These are phyloP conservation scores for Fusarium veterinarium DNA, from an alignment of 2,329 filamentous ascomycete genomes.

Conservation along the genomic window DNA sequence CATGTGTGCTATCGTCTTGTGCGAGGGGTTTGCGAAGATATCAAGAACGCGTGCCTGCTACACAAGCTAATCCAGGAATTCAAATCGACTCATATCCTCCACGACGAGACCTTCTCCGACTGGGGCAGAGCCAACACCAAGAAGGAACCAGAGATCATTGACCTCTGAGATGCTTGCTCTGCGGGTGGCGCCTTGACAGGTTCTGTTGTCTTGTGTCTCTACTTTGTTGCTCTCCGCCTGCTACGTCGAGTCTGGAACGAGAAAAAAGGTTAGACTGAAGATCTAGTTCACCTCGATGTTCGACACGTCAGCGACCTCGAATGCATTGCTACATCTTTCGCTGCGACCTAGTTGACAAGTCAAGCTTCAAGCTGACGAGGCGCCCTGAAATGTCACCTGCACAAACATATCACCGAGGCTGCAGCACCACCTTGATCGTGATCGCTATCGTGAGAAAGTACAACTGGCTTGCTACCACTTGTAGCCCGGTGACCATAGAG, in stretches of 20 bases:
- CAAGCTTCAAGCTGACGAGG: background rate
- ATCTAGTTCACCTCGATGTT: background rate
- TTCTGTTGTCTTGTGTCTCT: background rate
- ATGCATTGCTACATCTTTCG: background rate
- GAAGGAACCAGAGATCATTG: background rate
- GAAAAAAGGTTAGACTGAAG: background rate
- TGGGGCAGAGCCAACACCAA: background rate
- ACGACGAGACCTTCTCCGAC: background rate
- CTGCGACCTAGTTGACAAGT: background rate
- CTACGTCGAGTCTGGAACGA: background rate
- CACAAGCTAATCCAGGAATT: background rate
- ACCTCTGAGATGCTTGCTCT: background rate
- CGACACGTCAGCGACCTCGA: background rate
- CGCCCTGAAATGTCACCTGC: background rate
- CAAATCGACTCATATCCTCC: background rate
- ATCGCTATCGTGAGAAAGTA: background rate
- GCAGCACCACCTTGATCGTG: too few relatives aligned
- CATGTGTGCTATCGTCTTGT: background rate
- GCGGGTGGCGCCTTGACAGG: background rate
- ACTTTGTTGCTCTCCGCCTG: background rate
- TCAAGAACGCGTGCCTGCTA: background rate
- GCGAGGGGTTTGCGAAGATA: background rate
- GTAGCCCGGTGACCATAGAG: too few relatives aligned
- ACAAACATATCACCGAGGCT: background rate
- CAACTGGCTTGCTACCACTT: background rate